Evolutionary conservation across 164 flowering plant genomes (phyloP), one percentile per base, ranked within the genome.

Genomic region (Echeveria elegans): DNA sequence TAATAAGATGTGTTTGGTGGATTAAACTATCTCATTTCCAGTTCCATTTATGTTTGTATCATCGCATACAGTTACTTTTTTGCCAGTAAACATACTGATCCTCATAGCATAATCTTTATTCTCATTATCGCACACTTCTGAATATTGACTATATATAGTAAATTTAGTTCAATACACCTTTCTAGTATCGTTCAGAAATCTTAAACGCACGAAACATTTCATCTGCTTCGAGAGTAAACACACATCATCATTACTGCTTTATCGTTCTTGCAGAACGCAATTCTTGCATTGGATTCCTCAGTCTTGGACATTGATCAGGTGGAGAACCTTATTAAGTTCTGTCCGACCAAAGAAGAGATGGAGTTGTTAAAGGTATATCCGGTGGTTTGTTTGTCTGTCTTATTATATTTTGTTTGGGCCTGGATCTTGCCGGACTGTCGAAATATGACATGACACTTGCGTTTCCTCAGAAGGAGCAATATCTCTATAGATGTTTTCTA

Each of bases 261-360:
- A 62, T 0, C 34, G 64, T 63, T 72, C 12, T 45, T 67, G 36
- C 77, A 94, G 99, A 88, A 69, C 76, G 95, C 96, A 64, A 84
- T 94, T 75, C 78, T 94, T 72, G 89, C 96, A 66, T 76, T 94
- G 86, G 96, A 91, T 84, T 83, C 90, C 66, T 80, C 88, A 31
- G 83, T 80, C 21, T 69, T 94, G 41, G 99, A 94, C 76, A 91
- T 86, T 82, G 99, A 94, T 75, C 99, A 91, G 82, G 96, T 94
- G 70, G 97, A 94, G 74, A 91, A 93, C 83, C 89, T 93, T 69
- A 90, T 93, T 66, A 93, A 90, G 74, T 93, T 93, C 73, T 90
- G 92, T 70, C 98, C 98, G 11, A 90, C 95, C 10, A 90, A 90
- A 74, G 98, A 93, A 80, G 97, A 93, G 75, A 91, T 71, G 36